Base-by-base conservation (phyloP, 2,329 filamentous ascomycete species). In the Ceratocystis huliohia region DNA sequence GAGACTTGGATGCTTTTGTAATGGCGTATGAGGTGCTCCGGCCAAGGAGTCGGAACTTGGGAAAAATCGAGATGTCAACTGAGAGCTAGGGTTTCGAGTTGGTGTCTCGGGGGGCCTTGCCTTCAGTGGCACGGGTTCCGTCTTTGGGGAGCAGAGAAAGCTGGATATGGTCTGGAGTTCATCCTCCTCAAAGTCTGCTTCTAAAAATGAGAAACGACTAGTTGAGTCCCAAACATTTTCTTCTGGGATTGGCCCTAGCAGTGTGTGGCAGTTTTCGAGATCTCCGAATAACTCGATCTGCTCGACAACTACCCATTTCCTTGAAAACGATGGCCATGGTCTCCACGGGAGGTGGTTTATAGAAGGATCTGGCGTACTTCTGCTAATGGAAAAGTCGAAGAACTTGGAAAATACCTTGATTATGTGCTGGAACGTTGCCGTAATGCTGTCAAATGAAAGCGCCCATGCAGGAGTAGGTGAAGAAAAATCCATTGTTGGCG, bases 401-500 rank as follows among this genome's bases (percentile, higher is more conserved):
- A 22, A 30, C 15, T 13, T 44, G n/a, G n/a, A 6, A 37, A 63
- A 63, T 25, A 50, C 37, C 15, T 63, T 33, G 17, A 50, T 53
- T 7, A 63, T 15, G 28, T 63, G 61, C 22, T 50, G 45, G 5
- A 22, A 30, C 15, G 25, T 50, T 48, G 25, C 25, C 17, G n/a
- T 25, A 53, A 25, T 30, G 8, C 3, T 17, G 6, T 28, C 25
- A 50, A 33, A 63, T 5, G 5, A 37, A 20, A 50, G 4, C 0
- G 20, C 28, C 74, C 74, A 76, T 45, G 69, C 68, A 1, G 71
- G 69, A 4, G 66, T 56, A 15, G 71, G 66, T 25, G 70, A 69
- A 1, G 68, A 67, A 48, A 74, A 75, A 37, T 73, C 68, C 28
- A 75, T 59, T 6, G 66, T 45, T 5, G 74, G 74, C 50, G 74